phyloP scores from a whole-genome alignment of 106 monocot genomes.

The Apostasia ramifera region DNA sequence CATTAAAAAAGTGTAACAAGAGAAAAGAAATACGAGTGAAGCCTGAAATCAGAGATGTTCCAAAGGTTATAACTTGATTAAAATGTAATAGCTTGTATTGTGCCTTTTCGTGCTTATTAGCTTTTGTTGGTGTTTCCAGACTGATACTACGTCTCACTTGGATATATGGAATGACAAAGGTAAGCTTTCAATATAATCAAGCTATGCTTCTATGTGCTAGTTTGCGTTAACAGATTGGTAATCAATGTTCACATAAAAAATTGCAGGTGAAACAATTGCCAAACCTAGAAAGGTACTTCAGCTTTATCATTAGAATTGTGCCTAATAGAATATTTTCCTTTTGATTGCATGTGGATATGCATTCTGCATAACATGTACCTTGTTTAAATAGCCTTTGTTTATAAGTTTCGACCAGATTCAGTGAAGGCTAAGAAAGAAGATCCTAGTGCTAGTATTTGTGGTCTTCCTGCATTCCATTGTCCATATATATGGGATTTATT shows the following conservation, averaged over 20 bases:
- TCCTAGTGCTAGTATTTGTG: too few relatives aligned
- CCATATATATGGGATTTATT: too few relatives aligned
- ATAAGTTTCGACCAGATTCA: too few relatives aligned
- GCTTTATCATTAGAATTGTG: too few relatives aligned
- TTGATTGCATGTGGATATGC: too few relatives aligned
- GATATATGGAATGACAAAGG: constrained; percentile 68
- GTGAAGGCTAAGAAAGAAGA: too few relatives aligned
- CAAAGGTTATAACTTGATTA: constrained; percentile 27
- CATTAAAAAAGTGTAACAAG: constrained; percentile 37
- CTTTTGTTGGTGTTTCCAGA: constrained; percentile 26
- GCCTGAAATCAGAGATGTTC: constrained; percentile 3
- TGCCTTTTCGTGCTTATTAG: background rate
- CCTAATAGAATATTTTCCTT: too few relatives aligned
- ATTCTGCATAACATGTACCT: too few relatives aligned
- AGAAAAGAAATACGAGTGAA: constrained; percentile 21
- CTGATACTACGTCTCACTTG: constrained; percentile 14
- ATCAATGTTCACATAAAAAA: background rate
- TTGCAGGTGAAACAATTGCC: constrained; percentile 35
- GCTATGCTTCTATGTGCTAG: background rate
- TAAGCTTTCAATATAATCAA: constrained; percentile 2
- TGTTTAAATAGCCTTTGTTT: too few relatives aligned
- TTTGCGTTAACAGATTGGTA: background rate
- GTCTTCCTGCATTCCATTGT: too few relatives aligned
- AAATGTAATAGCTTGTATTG: background rate
- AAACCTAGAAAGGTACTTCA: constrained; percentile 34